These are phyloP conservation scores for Fusarium chaquense DNA, from an alignment of 2,329 filamentous ascomycete genomes.

Conservation along the genomic window DNA sequence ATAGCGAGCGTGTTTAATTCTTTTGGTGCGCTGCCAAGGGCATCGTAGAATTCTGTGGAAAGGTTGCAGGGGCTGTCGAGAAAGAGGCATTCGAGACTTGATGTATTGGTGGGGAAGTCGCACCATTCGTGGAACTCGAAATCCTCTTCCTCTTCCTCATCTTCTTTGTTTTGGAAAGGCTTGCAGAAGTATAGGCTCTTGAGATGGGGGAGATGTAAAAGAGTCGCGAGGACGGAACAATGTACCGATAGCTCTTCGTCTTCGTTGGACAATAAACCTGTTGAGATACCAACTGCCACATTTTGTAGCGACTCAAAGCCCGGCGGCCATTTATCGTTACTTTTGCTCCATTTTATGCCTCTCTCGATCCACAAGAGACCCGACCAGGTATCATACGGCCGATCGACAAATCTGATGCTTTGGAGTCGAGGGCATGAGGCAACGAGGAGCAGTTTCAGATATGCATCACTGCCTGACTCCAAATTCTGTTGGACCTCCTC, in stretches of 20 bases:
- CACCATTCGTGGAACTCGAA: neutral
- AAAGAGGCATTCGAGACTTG: constrained; percentile 18
- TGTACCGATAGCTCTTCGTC: neutral
- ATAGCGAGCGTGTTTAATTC: constrained; percentile 1
- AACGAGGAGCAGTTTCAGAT: constrained; percentile 34
- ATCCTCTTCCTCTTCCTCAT: neutral
- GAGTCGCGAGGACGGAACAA: neutral
- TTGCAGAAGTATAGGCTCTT: constrained; percentile 15
- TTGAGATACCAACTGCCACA: constrained; percentile 9
- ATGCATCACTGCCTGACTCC: constrained; percentile 16
- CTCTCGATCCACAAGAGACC: constrained; percentile 15
- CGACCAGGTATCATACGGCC: neutral
- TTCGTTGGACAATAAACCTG: neutral
- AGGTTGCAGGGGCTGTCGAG: neutral
- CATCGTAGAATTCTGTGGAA: fast-evolving
- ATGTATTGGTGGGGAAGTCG: constrained; percentile 2
- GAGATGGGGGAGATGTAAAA: constrained; percentile 21
- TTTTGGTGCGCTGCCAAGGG: neutral
- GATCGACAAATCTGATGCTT: constrained; percentile 24
- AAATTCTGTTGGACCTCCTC: neutral
- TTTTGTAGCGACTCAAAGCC: constrained; percentile 30
- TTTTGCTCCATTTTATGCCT: constrained; percentile 2
- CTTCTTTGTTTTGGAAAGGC: neutral
- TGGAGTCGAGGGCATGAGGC: constrained; percentile 27
- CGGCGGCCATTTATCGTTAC: constrained; percentile 12